These are phyloP conservation scores for Ceratobasidium sp. DNA, from an alignment of 1,284 basidiomycete species.

Conservation along the genomic window DNA sequence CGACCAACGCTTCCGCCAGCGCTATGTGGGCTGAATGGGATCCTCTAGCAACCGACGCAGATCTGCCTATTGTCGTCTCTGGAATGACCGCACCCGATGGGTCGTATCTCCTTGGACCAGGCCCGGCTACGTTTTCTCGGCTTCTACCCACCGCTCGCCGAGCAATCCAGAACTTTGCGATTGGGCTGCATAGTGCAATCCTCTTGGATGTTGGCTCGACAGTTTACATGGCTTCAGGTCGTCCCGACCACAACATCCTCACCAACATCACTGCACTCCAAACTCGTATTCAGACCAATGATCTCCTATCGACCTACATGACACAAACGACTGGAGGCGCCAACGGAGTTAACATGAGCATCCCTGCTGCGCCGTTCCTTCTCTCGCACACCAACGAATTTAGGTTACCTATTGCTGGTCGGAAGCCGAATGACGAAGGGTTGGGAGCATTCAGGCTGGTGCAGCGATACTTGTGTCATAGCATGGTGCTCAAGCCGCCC, in stretches of 20 bases:
- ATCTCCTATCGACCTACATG: slow-evolving; percentile 9
- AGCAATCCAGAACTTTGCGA: slow-evolving; percentile 30
- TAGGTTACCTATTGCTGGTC: slow-evolving; percentile 17
- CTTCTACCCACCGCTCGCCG: neutral
- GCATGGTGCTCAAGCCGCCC: slow-evolving; percentile 39
- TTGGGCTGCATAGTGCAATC: slow-evolving; percentile 28
- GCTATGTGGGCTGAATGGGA: slow-evolving; percentile 43
- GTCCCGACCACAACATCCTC: slow-evolving; percentile 24
- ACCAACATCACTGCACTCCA: slow-evolving; percentile 25
- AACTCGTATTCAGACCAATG: slow-evolving; percentile 25
- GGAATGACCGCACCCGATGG: slow-evolving; percentile 27
- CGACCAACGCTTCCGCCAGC: slow-evolving; percentile 8
- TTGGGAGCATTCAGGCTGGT: slow-evolving; percentile 8
- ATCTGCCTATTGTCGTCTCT: slow-evolving; percentile 13
- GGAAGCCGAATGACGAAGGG: neutral
- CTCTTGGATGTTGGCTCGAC: slow-evolving; percentile 38
- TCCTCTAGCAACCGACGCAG: slow-evolving; percentile 10
- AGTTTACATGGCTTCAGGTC: neutral
- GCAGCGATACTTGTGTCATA: slow-evolving; percentile 43
- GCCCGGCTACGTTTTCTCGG: neutral
- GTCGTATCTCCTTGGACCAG: neutral
- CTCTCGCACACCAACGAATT: slow-evolving; percentile 13
- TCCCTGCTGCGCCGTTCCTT: slow-evolving; percentile 32
- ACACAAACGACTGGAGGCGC: slow-evolving; percentile 29
- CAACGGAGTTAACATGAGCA: slow-evolving; percentile 18